These are phyloP conservation scores for Fusarium sp. DNA, from an alignment of 2,329 filamentous ascomycete species.

Conservation along the genomic window DNA sequence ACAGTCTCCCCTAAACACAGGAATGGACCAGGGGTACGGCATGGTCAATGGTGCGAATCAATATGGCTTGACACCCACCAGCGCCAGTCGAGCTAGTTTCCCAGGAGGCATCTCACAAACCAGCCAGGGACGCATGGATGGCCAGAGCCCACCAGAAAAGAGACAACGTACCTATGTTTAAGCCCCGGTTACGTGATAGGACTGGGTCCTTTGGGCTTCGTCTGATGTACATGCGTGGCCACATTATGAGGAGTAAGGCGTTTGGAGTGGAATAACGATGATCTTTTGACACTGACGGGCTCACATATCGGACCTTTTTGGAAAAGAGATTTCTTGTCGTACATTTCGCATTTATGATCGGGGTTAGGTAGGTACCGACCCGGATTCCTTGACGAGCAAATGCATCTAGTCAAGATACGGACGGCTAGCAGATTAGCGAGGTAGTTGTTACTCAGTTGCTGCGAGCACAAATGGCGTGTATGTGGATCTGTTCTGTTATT, in stretches of 20 bases:
- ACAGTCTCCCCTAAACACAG: conserved; percentile 58
- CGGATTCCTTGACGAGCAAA: conserved; percentile 33
- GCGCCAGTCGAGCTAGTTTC: conserved; percentile 49
- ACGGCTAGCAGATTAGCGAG: conserved; percentile 21
- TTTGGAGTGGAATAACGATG: conserved; percentile 37
- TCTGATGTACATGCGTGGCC: conserved; percentile 31
- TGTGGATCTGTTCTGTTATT: conserved; percentile 27
- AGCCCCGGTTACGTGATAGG: conserved; percentile 7
- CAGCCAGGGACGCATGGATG: conserved; percentile 52
- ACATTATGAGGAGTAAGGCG: conserved; percentile 47
- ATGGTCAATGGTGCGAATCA: conserved; percentile 59
- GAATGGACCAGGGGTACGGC: conserved; percentile 62
- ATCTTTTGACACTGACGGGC: conserved; percentile 16
- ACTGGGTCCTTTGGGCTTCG: conserved; percentile 21
- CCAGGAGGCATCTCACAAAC: conserved; percentile 43
- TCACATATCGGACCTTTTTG: conserved; percentile 18
- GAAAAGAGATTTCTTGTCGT: conserved; percentile 25
- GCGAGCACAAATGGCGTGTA: conserved; percentile 31
- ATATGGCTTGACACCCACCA: conserved; percentile 54
- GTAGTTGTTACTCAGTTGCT: conserved; percentile 20
- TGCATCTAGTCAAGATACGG: conserved; percentile 28
- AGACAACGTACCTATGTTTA: conserved; percentile 59
- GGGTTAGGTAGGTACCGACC: conserved; percentile 26
- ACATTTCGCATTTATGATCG: conserved; percentile 36
- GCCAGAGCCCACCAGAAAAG: conserved; percentile 65